Percentiles rank a stretch among this genome's conserved stretches.
These are phyloP conservation scores for Alternaria ethzedia DNA, from an alignment of 2,329 filamentous ascomycete species.

Conservation along the genomic window DNA sequence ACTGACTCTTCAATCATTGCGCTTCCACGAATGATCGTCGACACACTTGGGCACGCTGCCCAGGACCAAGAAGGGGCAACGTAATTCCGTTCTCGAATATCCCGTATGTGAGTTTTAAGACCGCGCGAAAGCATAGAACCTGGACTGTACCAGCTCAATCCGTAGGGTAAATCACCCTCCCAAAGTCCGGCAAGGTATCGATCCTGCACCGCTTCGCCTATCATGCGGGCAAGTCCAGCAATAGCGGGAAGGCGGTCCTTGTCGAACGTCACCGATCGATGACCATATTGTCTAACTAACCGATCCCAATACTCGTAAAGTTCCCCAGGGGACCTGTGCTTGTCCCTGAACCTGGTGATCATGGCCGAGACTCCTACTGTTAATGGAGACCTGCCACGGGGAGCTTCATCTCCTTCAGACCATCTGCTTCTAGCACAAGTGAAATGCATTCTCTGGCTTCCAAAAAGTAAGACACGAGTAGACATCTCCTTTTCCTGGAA, in stretches of 20 bases:
- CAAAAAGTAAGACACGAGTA: not conserved
- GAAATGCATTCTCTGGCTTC: not conserved
- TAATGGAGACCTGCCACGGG: too few relatives aligned
- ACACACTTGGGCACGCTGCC: not conserved
- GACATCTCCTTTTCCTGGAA: not conserved
- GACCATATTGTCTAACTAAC: not conserved
- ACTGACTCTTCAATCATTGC: not conserved
- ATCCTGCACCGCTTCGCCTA: not conserved
- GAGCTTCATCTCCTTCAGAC: not conserved
- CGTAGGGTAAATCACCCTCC: not conserved
- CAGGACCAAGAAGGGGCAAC: not conserved
- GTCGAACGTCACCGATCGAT: not conserved
- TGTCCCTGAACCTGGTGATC: not conserved
- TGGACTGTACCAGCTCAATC: accelerated
- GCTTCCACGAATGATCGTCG: too few relatives aligned
- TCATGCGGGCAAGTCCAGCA: not conserved
- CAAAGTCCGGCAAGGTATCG: not conserved
- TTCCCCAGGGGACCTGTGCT: accelerated
- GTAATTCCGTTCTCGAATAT: not conserved
- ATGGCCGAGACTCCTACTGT: not conserved
- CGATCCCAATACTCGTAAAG: not conserved
- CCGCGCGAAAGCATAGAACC: not conserved
- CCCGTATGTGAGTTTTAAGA: accelerated
- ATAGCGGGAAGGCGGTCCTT: not conserved
- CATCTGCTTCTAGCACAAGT: not conserved